phyloP scores from a whole-genome alignment of 2,329 filamentous ascomycete genomes.

The Ceratocystis lukuohia region DNA sequence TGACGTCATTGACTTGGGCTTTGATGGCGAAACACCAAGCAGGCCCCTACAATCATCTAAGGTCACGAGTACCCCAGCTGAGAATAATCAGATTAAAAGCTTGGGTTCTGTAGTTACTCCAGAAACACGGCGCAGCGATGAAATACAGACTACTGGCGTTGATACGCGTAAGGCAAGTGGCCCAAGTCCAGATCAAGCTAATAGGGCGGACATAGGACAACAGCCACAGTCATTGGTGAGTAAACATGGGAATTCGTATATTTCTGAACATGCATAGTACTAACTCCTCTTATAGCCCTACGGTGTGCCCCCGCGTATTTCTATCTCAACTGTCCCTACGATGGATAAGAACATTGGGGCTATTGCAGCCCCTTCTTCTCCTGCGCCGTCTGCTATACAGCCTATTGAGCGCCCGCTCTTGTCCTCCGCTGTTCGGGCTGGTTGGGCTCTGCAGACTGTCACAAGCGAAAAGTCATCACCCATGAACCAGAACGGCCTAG shows the following conservation, averaged over 20 bases:
- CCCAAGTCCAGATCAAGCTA: background rate
- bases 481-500: slow-evolving; percentile 35
- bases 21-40: background rate
- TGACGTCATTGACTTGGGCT: background rate
- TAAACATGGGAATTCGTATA: too few species aligned
- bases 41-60: background rate
- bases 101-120: background rate
- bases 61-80: background rate
- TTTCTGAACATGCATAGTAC: background rate
- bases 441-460: slow-evolving; percentile 42
- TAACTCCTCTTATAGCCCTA: background rate
- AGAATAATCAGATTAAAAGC: background rate
- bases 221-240: background rate
- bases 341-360: background rate
- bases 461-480: slow-evolving; percentile 47
- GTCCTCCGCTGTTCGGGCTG: slow-evolving; percentile 46
- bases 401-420: slow-evolving; percentile 26
- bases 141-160: background rate
- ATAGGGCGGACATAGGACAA: background rate
- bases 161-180: background rate
- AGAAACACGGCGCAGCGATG: background rate
- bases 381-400: background rate
- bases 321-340: background rate
- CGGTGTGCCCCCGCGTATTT: background rate
- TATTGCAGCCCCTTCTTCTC: background rate